Evolutionary conservation across 2,329 filamentous ascomycete species (phyloP), one percentile per base, ranked within the genome.

Genomic region (Fusarium solani-melongenae): DNA sequence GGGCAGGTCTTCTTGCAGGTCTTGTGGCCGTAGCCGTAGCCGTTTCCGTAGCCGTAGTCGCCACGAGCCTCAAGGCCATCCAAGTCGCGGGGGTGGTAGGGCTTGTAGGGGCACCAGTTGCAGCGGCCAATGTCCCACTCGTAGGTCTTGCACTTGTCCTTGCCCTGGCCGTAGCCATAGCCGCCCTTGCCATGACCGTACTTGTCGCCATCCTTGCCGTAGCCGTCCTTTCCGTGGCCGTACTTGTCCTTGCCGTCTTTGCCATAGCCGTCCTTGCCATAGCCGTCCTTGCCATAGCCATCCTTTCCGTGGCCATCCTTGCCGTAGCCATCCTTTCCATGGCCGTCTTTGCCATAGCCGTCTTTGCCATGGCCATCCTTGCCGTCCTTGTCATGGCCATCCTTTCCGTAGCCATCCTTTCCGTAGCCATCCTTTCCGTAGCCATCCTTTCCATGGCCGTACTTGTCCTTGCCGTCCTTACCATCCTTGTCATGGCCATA

Each of bases 1-100:
- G 74, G 75, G 64, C 75, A 76, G 20, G 60, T 44, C 65, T 64
- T 66, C 67, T 72, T 66, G 72, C 72, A 74, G 17, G 63, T 51
- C 44, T 65, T 58, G 55, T 39, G 38, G 38, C 29, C 38, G 22
- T 66, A 51, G 46, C 58, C 36, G 49, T 67, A 62, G 6, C 58
- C 64, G 15, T 55, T 41, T 38, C 64, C 44, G 34, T 53, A 61
- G 24, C 57, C 61, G 27, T 74, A 62, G 39, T 57, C 44, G 15
- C 44, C 68, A 11, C 66, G 66, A 41, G 64, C 55, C 44, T 69
- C 69, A 33, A 69, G 55, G 41, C 64, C 66, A 20, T 33, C 55
- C 34, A 71, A 33, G 38, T 71, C 70, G 27, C 67, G 66, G 49
- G 66, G 36, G 57, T 63, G 24, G 44, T 62, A 59, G 15, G 64